Evolutionary conservation across 2,329 filamentous ascomycete genomes (phyloP).

Genomic region (Apiospora saccharicola): DNA sequence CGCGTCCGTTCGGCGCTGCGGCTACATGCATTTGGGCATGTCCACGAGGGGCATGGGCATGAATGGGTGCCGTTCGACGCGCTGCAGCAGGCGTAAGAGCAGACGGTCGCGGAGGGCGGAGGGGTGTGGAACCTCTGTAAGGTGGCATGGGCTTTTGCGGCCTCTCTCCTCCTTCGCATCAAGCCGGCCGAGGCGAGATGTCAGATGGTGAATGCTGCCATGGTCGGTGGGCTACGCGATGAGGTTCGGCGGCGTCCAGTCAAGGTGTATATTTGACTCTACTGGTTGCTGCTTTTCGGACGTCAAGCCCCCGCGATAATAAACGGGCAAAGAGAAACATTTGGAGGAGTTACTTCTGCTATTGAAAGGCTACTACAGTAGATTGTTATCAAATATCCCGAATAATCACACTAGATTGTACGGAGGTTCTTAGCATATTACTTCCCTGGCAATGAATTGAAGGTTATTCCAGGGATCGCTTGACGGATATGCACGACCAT

Average conservation of each 20-base stretch:
- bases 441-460: too few species aligned
- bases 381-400: too few species aligned
- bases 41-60: conserved; percentile 76
- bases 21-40: conserved; percentile 75
- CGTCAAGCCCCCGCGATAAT: too few species aligned
- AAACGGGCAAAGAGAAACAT: too few species aligned
- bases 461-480: too few species aligned
- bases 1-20: conserved; percentile 61
- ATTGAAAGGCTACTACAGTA: too few species aligned
- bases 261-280: neutral
- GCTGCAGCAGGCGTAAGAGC: conserved; percentile 34
- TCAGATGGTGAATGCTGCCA: neutral
- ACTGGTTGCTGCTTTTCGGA: too few species aligned
- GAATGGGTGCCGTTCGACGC: conserved; percentile 69
- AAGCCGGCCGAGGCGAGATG: neutral
- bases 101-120: neutral
- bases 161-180: neutral
- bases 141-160: neutral
- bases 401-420: too few species aligned
- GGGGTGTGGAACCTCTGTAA: neutral
- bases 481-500: too few species aligned
- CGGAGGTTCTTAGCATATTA: too few species aligned
- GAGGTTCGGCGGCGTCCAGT: neutral
- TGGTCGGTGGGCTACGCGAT: neutral
- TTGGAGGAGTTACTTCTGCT: too few species aligned